Evolutionary conservation across 1,284 basidiomycete genomes (phyloP), one percentile per base, ranked within the genome.

Genomic region (Wallemia hederae): DNA sequence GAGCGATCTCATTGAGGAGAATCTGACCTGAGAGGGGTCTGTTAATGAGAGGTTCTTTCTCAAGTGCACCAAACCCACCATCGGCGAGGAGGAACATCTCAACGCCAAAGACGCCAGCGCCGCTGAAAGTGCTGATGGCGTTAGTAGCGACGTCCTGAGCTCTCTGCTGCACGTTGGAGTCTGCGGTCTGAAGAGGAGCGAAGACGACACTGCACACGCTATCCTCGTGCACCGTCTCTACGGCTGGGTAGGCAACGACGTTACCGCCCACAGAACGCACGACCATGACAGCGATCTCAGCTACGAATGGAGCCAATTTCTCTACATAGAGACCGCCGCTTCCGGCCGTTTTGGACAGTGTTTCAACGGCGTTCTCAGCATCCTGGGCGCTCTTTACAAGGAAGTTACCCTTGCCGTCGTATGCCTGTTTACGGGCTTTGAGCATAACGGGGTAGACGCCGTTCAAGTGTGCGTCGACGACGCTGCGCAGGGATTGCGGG

Each of bases 211-310:
- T 86, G 67, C 94, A 89, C 60, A 98, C 85, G 67, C 82, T 92
- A 64, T 97, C 79, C 72, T 86, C 85, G 72, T 98, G 94, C 17
- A 98, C 76, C 0, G 94, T 98, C 73, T 99, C 90, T 25, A 97
- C 94, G 0, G 81, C 82, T 25, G 92, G 89, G 69, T 98, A 99
- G 7, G 85, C 83, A 26, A 73, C 70, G 2, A 91, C 81, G 61
- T 86, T 77, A 15, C 89, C 91, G 22, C 73, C 70, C 5, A 74
- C 75, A 17, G 83, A 80, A 26, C 88, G 80, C 1, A 97, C 91
- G 15, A 98, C 94, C 86, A 99, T 96, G 58, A 98, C 91, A 0
- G 92, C 90, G 27, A 97, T 82, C 70, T 98, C 92, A 67, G 83
- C 83, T 33, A 75, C 74, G 66, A 98, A 97, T 0, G 82, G 80